Conservation (phyloP, 441 rosid species). For the Rhodomyrtus psidioides region DNA sequence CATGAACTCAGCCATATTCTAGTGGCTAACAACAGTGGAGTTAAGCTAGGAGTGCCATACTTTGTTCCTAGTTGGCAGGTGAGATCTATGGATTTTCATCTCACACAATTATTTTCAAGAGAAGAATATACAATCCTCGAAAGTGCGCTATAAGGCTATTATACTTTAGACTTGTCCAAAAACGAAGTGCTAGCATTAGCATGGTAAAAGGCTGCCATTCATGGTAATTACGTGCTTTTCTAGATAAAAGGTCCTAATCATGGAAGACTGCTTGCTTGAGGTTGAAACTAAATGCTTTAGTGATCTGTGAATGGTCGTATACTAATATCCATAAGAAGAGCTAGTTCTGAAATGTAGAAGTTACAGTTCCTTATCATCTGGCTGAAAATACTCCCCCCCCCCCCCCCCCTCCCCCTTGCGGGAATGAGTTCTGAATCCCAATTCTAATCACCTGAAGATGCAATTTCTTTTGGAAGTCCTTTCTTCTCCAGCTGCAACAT, state of each 20-base stretch:
- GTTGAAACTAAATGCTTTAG: background rate
- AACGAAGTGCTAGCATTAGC: background rate
- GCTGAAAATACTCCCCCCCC: background rate
- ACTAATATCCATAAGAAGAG: background rate
- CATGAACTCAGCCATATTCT: conserved; percentile 77
- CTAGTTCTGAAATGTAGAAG: background rate
- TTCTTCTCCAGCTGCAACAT: background rate
- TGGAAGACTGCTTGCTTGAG: background rate
- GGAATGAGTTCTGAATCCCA: background rate
- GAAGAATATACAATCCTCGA: background rate
- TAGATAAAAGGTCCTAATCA: background rate
- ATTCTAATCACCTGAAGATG: background rate
- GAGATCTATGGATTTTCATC: conserved; percentile 7
- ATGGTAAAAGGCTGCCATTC: background rate
- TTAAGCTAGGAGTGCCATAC: conserved; percentile 83
- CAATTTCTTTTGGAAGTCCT: background rate
- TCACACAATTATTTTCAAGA: background rate
- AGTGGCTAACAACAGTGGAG: conserved; percentile 52
- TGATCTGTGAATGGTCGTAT: background rate
- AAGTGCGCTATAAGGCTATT: background rate
- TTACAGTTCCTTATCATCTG: background rate
- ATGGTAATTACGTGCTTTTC: background rate
- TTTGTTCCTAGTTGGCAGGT: conserved; percentile 99
- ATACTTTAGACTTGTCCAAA: background rate
- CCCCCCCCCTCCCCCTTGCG: background rate